A percentile compares a stretch with the other conserved stretches of the same genome.
Evolutionary conservation across 2,329 filamentous ascomycete species (phyloP).

Genomic region (Microsporum audouinii): DNA sequence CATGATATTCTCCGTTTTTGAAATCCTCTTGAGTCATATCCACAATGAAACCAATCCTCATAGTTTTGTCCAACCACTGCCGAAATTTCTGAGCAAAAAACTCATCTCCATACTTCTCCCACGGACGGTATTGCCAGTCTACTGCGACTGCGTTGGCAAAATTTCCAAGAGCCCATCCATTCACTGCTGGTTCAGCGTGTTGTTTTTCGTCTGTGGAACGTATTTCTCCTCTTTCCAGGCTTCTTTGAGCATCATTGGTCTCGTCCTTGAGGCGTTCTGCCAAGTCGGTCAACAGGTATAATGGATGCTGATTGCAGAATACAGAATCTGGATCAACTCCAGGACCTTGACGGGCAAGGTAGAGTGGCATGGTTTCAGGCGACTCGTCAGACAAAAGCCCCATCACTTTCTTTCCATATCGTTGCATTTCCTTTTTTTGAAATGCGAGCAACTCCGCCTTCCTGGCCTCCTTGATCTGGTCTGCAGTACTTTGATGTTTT

Average conservation of each 20-base stretch:
- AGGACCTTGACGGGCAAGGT: constrained; percentile 18
- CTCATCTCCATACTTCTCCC: constrained; percentile 9
- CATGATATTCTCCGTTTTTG: constrained; percentile 24
- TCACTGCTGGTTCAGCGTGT: neutral
- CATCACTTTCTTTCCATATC: constrained; percentile 4
- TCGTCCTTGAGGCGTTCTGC: neutral
- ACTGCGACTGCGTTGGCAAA: constrained; percentile 5
- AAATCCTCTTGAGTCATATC: constrained; percentile 23
- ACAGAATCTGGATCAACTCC: constrained; percentile 19
- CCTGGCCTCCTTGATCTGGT: neutral
- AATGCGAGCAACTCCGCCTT: constrained; percentile 17
- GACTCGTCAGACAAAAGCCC: constrained; percentile 2
- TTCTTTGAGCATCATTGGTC: neutral
- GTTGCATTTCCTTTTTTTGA: constrained; percentile 9
- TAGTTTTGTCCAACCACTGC: constrained; percentile 11
- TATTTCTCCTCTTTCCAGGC: neutral
- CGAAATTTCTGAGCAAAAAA: constrained; percentile 10
- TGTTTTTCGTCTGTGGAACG: neutral
- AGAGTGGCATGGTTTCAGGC: neutral
- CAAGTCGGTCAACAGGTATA: neutral
- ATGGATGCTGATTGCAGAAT: neutral
- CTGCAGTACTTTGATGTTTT: neutral
- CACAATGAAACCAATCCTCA: constrained; percentile 8
- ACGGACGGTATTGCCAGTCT: constrained; percentile 22
- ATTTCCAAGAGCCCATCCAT: neutral